These are phyloP conservation scores for Pseudogymnoascus sp. DNA, from an alignment of 2,329 filamentous ascomycete species.

Conservation along the genomic window DNA sequence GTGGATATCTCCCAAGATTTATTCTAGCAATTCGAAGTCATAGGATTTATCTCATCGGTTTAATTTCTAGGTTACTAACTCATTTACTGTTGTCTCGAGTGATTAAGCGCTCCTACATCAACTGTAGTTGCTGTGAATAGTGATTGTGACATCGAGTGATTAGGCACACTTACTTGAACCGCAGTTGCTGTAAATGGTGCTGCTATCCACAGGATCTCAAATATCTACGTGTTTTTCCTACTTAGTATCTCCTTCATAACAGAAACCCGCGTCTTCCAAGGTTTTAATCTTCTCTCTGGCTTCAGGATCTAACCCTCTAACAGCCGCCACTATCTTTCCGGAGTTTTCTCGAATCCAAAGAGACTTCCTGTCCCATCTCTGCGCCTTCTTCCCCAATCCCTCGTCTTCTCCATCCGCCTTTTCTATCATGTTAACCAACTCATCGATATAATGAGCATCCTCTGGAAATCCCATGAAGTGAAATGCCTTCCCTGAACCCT, in stretches of 20 bases:
- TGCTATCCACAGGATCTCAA: background rate
- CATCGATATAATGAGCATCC: conserved; percentile 66
- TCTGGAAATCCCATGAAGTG: conserved; percentile 48
- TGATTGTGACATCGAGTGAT: too few relatives aligned
- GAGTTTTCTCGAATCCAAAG: conserved; percentile 3
- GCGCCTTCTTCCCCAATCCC: background rate
- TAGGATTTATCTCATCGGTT: too few relatives aligned
- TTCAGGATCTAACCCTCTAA: conserved; percentile 44
- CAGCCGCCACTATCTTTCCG: background rate
- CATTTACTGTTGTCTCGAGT: too few relatives aligned
- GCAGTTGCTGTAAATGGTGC: too few relatives aligned
- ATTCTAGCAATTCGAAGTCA: too few relatives aligned
- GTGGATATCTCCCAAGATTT: too few relatives aligned
- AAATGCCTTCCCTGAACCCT: conserved; percentile 40
- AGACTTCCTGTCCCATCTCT: background rate
- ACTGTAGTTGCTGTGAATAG: too few relatives aligned
- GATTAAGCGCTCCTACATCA: too few relatives aligned
- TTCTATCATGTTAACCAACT: conserved; percentile 33
- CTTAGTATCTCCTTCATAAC: conserved; percentile 58
- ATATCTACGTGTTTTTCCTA: background rate
- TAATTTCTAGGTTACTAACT: too few relatives aligned
- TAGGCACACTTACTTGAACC: too few relatives aligned
- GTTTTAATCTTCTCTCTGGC: conserved; percentile 60
- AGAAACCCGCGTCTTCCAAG: conserved; percentile 58
- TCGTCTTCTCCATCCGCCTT: background rate